Base-by-base conservation (phyloP, 768 basidiomycete genomes). In the Russula earlei region DNA sequence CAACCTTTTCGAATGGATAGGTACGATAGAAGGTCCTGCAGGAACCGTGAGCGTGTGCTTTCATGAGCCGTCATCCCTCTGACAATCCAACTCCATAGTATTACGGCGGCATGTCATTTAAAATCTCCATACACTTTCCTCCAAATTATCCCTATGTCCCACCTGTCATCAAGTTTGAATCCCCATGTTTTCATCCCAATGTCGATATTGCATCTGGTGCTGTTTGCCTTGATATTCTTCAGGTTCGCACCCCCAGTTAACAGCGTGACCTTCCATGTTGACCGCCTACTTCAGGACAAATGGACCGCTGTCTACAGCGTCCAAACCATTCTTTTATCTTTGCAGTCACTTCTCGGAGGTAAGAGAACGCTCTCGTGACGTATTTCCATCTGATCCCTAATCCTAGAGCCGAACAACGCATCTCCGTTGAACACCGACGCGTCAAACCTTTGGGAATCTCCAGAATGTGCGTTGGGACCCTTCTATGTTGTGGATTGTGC, bases 221-320 rank as follows among this genome's bases (percentile, higher is more conserved):
- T 20, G 91, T 91, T 61, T 92, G 88, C 68, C 74, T 92, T 41
- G 91, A 94, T 67, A 93, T 95, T 64, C 72, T 94, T 44, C 88
- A 93, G 77, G 88, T 82, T 55, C 15, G 72, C 67, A 0, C 37
- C 20, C 34, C 24, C 4, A 15, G 36, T 22, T 24, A 27, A 47
- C 17, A 40, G 20, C 56, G 36, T 34, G 47, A 46, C 40, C 44
- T 31, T 40, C n/a, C 29, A 49, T 49, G 24, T 45, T 25, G 45
- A 48, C 50, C 36, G 24, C 41, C 24, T 47, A 37, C 17, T 24
- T 20, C 59, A 91, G 87, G 90, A 92, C 70, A 89, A 92, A 66
- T 94, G 91, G 92, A 90, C 88, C 3, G 91, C 92, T 7, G 86
- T 93, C 1, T 91, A 94, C 69, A 90, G 87, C 56, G 91, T 93